phyloP scores from a whole-genome alignment of 306 rosid genomes.

The Mimosa pudica region DNA sequence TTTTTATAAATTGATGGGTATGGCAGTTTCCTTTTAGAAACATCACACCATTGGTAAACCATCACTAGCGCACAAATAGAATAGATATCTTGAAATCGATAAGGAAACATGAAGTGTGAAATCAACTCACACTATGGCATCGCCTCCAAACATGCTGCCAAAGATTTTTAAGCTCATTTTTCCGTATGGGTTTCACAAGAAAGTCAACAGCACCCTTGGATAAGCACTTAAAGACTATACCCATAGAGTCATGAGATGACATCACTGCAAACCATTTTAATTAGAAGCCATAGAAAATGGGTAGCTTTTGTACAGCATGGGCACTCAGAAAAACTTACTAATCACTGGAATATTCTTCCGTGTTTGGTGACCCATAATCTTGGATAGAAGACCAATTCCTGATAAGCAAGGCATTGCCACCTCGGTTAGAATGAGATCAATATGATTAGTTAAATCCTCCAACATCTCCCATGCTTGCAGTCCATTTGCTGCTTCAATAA shows the following conservation, averaged over 20 bases:
- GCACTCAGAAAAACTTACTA: conserved; percentile 61
- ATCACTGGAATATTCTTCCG: conserved; percentile 78
- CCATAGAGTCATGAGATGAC: conserved; percentile 95
- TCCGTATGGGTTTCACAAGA: conserved; percentile 89
- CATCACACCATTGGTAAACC: conserved; percentile 10
- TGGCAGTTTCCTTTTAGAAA: neutral
- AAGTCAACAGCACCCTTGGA: conserved; percentile 97
- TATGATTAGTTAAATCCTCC: conserved; percentile 75
- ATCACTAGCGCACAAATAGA: conserved; percentile 20
- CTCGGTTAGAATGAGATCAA: conserved; percentile 86
- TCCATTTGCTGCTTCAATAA: conserved; percentile 76
- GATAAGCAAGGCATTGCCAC: conserved; percentile 83
- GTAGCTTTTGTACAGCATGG: conserved; percentile 35
- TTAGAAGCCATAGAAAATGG: conserved; percentile 44
- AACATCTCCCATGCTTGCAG: conserved; percentile 90
- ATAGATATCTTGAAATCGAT: conserved; percentile 14
- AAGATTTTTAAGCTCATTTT: conserved; percentile 93
- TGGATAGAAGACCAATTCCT: conserved; percentile 81
- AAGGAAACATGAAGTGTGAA: conserved; percentile 17
- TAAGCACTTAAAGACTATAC: conserved; percentile 90
- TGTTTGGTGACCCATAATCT: conserved; percentile 81
- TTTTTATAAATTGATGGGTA: neutral
- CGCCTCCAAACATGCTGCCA: conserved; percentile 99
- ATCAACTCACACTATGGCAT: conserved; percentile 88
- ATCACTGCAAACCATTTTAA: conserved; percentile 82